Evolutionary conservation across 768 basidiomycete species (phyloP), one percentile per base, ranked within the genome.

Genomic region (Tubosaeta sp.): DNA sequence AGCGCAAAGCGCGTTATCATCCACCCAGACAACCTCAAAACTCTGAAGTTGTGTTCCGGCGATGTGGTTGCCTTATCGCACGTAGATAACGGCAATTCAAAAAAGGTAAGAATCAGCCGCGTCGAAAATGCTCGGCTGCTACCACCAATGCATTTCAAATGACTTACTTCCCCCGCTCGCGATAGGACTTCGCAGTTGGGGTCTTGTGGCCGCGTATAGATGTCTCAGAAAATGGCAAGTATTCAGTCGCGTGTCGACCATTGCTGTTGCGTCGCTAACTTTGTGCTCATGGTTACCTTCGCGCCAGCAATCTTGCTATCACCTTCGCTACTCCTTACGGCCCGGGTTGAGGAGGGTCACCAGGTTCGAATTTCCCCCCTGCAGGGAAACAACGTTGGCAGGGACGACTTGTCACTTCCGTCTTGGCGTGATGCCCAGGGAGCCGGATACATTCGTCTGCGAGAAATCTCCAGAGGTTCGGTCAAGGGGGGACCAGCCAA

Each of bases 171-270:
- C 45, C 56, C 34, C 39, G 19, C 19, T 34, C 46, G 43, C 59
- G 57, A 56, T 62, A 86, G 85, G 68, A 74, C 41, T 84, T 84
- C 65, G 80, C 84, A 12, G 72, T 90, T 48, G 90, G 89, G 6
- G 71, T 83, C 43, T 77, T 80, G 59, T 91, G 89, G 89, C 88
- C 88, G n/a, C 86, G 84, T 35, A 60, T 76, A 42, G 85, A 87
- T 8, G 49, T 84, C 50, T 64, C 81, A 26, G 75, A 74, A 47
- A 78, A 82, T 54, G 72, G 89, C 86, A 66, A 62, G 83, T 75
- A 54, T 50, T 50, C 38, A 39, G 13, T 51, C 52, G 37, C 51
- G 47, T 12, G 27, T 26, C 41, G 43, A 31, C 43, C 16, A 31
- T 22, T 52, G 9, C 51, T 29, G 42, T 48, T 17, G 13, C 12